These are phyloP conservation scores for Millerozyma acaciae DNA, from an alignment of 805 yeast genomes.

Conservation along the genomic window DNA sequence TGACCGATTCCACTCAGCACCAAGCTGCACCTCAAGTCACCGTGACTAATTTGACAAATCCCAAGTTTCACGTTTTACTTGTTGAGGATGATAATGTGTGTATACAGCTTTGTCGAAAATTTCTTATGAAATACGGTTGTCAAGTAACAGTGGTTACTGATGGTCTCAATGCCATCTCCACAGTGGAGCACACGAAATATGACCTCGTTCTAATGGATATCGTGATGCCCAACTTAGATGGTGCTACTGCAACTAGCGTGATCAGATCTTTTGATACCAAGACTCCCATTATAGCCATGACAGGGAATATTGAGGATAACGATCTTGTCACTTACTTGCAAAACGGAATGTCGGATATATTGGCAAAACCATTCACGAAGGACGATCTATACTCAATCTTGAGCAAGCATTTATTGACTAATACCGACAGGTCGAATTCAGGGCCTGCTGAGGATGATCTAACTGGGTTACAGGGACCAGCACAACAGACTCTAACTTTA, in stretches of 20 bases:
- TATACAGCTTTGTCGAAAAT: conserved; percentile 76
- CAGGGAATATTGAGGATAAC: conserved; percentile 80
- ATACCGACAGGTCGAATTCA: conserved; percentile 5
- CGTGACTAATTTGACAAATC: conserved; percentile 27
- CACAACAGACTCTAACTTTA: conserved; percentile 7
- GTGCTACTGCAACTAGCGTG: conserved; percentile 87
- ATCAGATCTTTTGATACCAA: conserved; percentile 78
- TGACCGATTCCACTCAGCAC: background rate
- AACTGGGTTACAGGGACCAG: conserved; percentile 6
- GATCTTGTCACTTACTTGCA: conserved; percentile 76
- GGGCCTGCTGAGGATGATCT: conserved; percentile 1
- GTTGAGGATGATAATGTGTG: conserved; percentile 84
- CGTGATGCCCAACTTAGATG: conserved; percentile 84
- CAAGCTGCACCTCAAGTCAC: conserved; percentile 11
- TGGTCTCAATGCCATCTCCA: conserved; percentile 83
- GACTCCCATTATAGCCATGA: conserved; percentile 93
- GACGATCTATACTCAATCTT: conserved; percentile 77
- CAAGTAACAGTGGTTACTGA: conserved; percentile 90
- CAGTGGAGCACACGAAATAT: conserved; percentile 64
- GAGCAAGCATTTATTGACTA: conserved; percentile 62
- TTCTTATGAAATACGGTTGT: conserved; percentile 83
- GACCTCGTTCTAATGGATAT: conserved; percentile 84
- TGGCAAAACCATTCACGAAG: conserved; percentile 92
- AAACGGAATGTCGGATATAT: conserved; percentile 88
- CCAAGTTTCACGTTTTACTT: conserved; percentile 64